Percentiles rank a stretch among this genome's conserved stretches.
Conservation (phyloP, 2,329 filamentous ascomycete genomes). For the Epichloe hybrida region DNA sequence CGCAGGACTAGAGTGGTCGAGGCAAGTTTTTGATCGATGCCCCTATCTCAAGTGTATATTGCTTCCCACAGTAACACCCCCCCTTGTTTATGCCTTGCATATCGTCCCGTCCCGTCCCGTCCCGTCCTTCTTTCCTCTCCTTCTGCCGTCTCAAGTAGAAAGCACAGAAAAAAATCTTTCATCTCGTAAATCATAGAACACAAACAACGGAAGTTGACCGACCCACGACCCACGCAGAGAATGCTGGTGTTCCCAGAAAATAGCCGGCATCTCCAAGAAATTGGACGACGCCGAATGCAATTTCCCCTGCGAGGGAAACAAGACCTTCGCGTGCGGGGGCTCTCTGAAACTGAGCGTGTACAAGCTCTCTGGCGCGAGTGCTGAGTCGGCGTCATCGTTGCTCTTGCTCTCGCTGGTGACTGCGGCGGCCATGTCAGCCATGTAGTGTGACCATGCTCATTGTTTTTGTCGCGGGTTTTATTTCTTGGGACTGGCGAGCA, state of each 20-base stretch:
- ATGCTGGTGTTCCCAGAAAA: conserved; percentile 43
- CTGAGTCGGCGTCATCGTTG: neutral
- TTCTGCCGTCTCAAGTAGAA: too few relatives aligned
- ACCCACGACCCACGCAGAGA: conserved; percentile 24
- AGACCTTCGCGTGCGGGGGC: conserved; percentile 39
- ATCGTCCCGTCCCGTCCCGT: too few relatives aligned
- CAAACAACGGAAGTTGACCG: neutral
- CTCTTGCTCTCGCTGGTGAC: neutral
- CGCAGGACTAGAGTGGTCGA: conserved; percentile 41
- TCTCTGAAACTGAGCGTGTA: conserved; percentile 35
- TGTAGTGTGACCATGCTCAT: neutral
- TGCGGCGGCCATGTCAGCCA: neutral
- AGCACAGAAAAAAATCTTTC: too few relatives aligned
- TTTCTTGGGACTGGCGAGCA: neutral
- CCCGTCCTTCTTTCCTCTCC: too few relatives aligned
- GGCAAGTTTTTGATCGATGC: conserved; percentile 15
- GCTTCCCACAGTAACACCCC: too few relatives aligned
- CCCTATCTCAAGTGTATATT: too few relatives aligned
- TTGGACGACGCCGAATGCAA: conserved; percentile 35
- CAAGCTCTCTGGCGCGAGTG: conserved; percentile 10
- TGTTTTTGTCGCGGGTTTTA: neutral
- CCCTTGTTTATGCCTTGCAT: too few relatives aligned
- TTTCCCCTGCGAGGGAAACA: conserved; percentile 38
- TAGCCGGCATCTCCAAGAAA: conserved; percentile 33
- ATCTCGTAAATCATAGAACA: too few relatives aligned